phyloP scores from a whole-genome alignment of 2,329 filamentous ascomycete genomes.

The Aureobasidium sp. region DNA sequence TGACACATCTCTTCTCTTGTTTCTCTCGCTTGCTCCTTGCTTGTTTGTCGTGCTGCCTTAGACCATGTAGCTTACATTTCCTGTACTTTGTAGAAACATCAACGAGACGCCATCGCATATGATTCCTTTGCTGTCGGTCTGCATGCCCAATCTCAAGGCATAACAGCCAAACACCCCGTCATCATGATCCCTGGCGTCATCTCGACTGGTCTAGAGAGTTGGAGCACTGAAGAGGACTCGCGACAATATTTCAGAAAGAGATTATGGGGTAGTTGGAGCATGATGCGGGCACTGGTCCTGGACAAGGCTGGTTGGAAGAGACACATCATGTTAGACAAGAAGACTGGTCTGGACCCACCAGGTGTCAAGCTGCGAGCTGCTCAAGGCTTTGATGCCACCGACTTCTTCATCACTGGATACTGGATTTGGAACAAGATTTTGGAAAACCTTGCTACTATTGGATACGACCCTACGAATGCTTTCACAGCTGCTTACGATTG shows the following conservation, averaged over 20 bases:
- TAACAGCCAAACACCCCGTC: slow-evolving; percentile 74
- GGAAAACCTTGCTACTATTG: slow-evolving; percentile 90
- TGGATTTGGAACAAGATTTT: slow-evolving; percentile 99
- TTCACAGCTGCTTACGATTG: slow-evolving; percentile 75
- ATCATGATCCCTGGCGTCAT: slow-evolving; percentile 98
- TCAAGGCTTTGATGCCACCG: slow-evolving; percentile 93
- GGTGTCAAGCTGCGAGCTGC: slow-evolving; percentile 84
- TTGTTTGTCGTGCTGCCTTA: background rate
- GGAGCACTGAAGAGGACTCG: slow-evolving; percentile 80
- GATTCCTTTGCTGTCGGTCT: slow-evolving; percentile 89
- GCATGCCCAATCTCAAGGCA: slow-evolving; percentile 70
- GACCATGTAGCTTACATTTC: slow-evolving; percentile 9
- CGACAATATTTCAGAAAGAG: slow-evolving; percentile 89
- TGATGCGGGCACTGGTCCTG: slow-evolving; percentile 91
- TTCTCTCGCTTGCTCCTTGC: background rate
- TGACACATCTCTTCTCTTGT: background rate
- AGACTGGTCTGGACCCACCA: slow-evolving; percentile 83
- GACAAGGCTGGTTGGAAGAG: slow-evolving; percentile 93
- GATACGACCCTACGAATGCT: slow-evolving; percentile 79
- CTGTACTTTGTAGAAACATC: slow-evolving; percentile 54
- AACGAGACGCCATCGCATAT: slow-evolving; percentile 81
- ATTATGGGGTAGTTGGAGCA: slow-evolving; percentile 96
- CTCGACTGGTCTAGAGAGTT: slow-evolving; percentile 91
- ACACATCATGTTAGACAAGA: slow-evolving; percentile 93
- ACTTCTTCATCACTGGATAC: slow-evolving; percentile 84